A percentile compares a stretch with the other conserved stretches of the same genome.
Evolutionary conservation across 805 yeast species (phyloP).

Genomic region (Sungouiella thailandica): DNA sequence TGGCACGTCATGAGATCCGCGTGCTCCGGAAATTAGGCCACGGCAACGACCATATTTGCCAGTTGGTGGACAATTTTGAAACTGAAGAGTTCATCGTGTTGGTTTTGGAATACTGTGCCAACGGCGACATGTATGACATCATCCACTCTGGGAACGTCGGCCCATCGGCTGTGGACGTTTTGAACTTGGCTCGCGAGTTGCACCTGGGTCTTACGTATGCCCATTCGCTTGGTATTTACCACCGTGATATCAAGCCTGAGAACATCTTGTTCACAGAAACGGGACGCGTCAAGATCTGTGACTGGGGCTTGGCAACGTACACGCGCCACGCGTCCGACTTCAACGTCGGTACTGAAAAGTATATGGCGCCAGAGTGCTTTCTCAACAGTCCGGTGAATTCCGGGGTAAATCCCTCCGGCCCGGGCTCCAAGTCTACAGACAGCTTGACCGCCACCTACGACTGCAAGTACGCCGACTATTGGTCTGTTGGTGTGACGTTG

Average conservation of each 20-base stretch:
- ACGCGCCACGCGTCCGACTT: conserved; percentile 22
- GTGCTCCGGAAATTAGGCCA: conserved; percentile 34
- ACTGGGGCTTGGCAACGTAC: conserved; percentile 65
- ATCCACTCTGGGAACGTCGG: conserved; percentile 22
- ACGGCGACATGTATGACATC: conserved; percentile 66
- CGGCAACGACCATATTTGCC: conserved; percentile 51
- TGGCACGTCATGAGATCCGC: conserved; percentile 53
- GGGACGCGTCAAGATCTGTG: conserved; percentile 59
- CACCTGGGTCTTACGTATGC: conserved; percentile 47
- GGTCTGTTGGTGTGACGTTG: conserved; percentile 52
- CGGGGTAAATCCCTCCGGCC: conserved; percentile 2
- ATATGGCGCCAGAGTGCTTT: conserved; percentile 53
- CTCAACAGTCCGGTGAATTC: conserved; percentile 9
- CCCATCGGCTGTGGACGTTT: conserved; percentile 22
- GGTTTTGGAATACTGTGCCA: conserved; percentile 61
- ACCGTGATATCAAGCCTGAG: conserved; percentile 73
- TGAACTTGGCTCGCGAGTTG: conserved; percentile 45
- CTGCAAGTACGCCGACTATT: conserved; percentile 45
- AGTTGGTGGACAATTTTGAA: conserved; percentile 53
- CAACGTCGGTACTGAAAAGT: conserved; percentile 54
- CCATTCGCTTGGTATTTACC: conserved; percentile 57
- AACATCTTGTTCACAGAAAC: conserved; percentile 50
- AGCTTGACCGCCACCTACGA: conserved; percentile 25
- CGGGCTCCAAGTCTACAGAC: no score
- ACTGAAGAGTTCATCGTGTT: conserved; percentile 47